A percentile compares a stretch with the other conserved stretches of the same genome.
phyloP scores from a whole-genome alignment of 225 moss, liverwort and hornwort species.

The Climacium dendroides region DNA sequence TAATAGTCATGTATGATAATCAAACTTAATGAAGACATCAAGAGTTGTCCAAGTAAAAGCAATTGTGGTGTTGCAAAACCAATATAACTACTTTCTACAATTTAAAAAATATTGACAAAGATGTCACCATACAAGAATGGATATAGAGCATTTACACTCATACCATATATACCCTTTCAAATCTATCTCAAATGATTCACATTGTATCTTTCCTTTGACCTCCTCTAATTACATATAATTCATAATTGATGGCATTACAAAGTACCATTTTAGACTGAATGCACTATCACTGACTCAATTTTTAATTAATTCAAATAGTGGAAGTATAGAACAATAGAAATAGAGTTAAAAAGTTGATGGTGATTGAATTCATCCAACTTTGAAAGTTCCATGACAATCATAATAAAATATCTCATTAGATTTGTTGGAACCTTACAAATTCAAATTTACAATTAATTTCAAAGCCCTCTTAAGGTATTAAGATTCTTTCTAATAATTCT shows the following conservation, averaged over 20 bases:
- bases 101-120: not conserved
- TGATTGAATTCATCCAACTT: not conserved
- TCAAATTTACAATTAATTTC: not conserved
- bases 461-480: accelerated
- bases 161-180: not conserved
- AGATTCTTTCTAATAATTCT: not conserved
- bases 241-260: not conserved
- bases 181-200: not conserved
- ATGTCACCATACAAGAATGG: not conserved
- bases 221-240: not conserved
- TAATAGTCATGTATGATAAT: accelerated
- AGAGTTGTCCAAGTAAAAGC: not conserved
- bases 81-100: not conserved
- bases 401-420: not conserved
- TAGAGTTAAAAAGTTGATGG: not conserved
- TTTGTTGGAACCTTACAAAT: not conserved
- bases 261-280: not conserved
- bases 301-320: not conserved
- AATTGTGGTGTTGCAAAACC: not conserved
- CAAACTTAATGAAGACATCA: not conserved
- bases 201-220: not conserved
- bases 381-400: not conserved
- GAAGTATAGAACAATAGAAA: not conserved
- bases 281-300: accelerated
- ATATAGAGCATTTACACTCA: not conserved